A percentile compares a stretch with the other conserved stretches of the same genome.
Conservation (phyloP, 2,329 filamentous ascomycete genomes). For the Amesomyces nigricolor region DNA sequence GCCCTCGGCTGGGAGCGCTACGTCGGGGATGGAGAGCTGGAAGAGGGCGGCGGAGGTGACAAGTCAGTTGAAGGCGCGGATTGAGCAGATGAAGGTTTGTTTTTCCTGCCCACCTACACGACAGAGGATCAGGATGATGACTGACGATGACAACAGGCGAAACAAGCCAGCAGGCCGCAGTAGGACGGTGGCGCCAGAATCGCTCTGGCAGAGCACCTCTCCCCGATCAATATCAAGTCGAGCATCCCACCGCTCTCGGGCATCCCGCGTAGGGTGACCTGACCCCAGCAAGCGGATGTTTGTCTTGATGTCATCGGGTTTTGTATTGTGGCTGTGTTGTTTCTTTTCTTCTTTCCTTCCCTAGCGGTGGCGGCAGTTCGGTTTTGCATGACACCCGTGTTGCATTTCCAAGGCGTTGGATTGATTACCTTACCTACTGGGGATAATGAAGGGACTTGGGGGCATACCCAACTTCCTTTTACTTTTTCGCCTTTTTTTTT, state of each 20-base stretch:
- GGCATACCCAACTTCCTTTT: slow-evolving; percentile 8
- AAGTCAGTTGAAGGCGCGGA: slow-evolving; percentile 91
- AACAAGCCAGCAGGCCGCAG: slow-evolving; percentile 44
- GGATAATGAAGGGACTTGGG: background rate
- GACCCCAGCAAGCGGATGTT: background rate
- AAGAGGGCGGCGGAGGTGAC: slow-evolving; percentile 95
- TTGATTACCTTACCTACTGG: background rate
- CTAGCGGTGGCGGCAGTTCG: background rate
- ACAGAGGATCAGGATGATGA: too few relatives aligned
- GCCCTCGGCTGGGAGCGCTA: slow-evolving; percentile 27
- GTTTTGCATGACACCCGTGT: background rate
- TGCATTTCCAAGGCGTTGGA: slow-evolving; percentile 16
- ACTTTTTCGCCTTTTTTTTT: background rate
- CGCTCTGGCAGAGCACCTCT: too few relatives aligned
- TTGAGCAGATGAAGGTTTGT: slow-evolving; percentile 91
- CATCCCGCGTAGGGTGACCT: background rate
- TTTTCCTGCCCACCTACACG: too few relatives aligned
- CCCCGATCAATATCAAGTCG: too few relatives aligned
- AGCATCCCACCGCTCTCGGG: too few relatives aligned
- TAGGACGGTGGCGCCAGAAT: slow-evolving; percentile 25
- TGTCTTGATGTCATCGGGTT: background rate
- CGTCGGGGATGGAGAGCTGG: slow-evolving; percentile 81
- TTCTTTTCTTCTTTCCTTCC: background rate
- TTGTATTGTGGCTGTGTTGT: background rate
- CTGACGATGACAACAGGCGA: background rate